A percentile compares a stretch with the other conserved stretches of the same genome.
phyloP scores from a whole-genome alignment of 768 basidiomycete genomes.

The Hortiboletus campestris region DNA sequence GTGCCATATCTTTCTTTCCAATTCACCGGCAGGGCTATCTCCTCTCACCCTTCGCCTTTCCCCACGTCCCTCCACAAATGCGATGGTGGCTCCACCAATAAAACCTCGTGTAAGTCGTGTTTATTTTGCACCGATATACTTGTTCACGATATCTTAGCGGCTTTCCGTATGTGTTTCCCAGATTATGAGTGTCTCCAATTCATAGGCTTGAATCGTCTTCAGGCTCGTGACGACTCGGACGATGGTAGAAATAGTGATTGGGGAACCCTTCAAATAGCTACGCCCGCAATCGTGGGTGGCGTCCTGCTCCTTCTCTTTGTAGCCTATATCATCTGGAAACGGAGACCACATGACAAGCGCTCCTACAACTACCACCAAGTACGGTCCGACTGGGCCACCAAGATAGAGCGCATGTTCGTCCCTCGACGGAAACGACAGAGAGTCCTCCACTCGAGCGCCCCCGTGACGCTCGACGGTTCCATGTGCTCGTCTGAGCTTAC shows the following conservation, averaged over 20 bases:
- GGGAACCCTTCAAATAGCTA: constrained; percentile 33
- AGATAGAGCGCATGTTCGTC: constrained; percentile 15
- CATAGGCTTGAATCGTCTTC: neutral
- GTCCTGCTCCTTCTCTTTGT: constrained; percentile 25
- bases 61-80: constrained; percentile 5
- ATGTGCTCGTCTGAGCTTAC: constrained; percentile 7
- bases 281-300: constrained; percentile 35
- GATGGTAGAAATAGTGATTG: constrained; percentile 8
- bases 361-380: constrained; percentile 13
- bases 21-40: neutral
- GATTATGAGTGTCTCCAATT: neutral
- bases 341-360: constrained; percentile 5
- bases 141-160: constrained; percentile 14
- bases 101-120: constrained; percentile 12
- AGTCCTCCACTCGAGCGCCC: constrained; percentile 9
- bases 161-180: constrained; percentile 19
- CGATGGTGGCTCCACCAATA: constrained; percentile 21
- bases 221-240: constrained; percentile 17
- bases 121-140: neutral
- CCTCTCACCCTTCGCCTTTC: neutral
- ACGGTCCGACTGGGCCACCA: constrained; percentile 13
- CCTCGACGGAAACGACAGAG: constrained; percentile 14
- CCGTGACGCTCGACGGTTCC: constrained; percentile 25
- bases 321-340: constrained; percentile 25
- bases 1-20: constrained; percentile 15